These are phyloP conservation scores for Staphylotrichum longicolle DNA, from an alignment of 495 filamentous ascomycete species.

Conservation along the genomic window DNA sequence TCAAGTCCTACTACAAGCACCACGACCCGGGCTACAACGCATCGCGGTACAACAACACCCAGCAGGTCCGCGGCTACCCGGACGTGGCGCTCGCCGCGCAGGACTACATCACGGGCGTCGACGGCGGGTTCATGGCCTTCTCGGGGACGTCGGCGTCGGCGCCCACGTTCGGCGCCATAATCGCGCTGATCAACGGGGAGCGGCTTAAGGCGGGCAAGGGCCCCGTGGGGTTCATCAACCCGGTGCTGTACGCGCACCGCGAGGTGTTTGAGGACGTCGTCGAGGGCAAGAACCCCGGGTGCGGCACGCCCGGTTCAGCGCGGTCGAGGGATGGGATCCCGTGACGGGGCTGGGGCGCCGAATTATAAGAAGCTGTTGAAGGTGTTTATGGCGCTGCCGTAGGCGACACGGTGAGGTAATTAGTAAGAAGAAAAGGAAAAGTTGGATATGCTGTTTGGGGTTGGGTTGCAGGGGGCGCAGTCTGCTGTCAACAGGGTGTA, in stretches of 20 bases:
- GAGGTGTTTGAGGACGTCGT: slow-evolving; percentile 51
- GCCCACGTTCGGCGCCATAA: slow-evolving; percentile 18
- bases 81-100: slow-evolving; percentile 18
- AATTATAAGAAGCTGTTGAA: slow-evolving; percentile 51
- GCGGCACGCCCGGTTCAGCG: slow-evolving; percentile 49
- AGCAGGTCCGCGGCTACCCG: slow-evolving; percentile 21
- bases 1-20: slow-evolving; percentile 26
- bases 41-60: slow-evolving; percentile 22
- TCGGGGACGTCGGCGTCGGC: slow-evolving; percentile 22
- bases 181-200: slow-evolving; percentile 47
- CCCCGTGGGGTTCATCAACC: slow-evolving; percentile 54
- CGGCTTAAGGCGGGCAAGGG: slow-evolving; percentile 47
- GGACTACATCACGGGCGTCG: slow-evolving; percentile 14
- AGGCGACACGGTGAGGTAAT: too few species aligned
- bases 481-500: too few species aligned
- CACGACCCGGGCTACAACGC: slow-evolving; percentile 26
- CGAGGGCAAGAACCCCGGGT: slow-evolving; percentile 48
- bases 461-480: too few species aligned
- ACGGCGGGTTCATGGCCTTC: slow-evolving; percentile 16
- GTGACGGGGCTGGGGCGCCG: slow-evolving; percentile 54
- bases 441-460: too few species aligned
- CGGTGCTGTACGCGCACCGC: slow-evolving; percentile 48
- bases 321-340: slow-evolving; percentile 53
- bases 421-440: too few species aligned
- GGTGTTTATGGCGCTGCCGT: slow-evolving; percentile 33